Conservation (phyloP, 2,329 filamentous ascomycete species). For the Ceratocystis ficicola region DNA sequence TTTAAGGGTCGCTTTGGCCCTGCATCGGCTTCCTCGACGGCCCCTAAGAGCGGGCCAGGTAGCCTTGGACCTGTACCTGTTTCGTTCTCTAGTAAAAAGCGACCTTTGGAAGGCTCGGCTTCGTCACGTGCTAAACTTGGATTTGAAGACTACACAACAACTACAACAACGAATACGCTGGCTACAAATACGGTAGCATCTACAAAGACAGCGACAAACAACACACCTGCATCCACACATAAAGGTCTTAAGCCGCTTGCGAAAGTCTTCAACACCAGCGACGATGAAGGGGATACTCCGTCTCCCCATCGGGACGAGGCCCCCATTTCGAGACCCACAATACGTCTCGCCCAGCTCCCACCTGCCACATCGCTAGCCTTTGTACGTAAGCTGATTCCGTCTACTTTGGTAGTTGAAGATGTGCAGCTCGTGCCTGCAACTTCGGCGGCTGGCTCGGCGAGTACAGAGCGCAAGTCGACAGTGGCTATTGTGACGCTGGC, state of each 20-base stretch:
- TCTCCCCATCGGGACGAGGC: conserved; percentile 37
- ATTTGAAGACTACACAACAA: conserved; percentile 30
- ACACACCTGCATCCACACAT: not conserved
- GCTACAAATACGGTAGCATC: not conserved
- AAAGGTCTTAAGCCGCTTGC: conserved; percentile 33
- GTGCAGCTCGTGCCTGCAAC: conserved; percentile 56
- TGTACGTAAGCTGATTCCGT: conserved; percentile 47
- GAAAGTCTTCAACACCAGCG: conserved; percentile 60
- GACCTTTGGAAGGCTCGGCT: conserved; percentile 33
- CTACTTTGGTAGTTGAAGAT: conserved; percentile 54
- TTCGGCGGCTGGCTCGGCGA: conserved; percentile 28
- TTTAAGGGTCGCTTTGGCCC: conserved; percentile 55
- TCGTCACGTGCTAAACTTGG: conserved; percentile 28
- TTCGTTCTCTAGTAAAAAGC: conserved; percentile 36
- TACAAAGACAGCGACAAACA: not conserved
- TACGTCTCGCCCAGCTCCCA: conserved; percentile 49
- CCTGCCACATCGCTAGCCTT: conserved; percentile 47
- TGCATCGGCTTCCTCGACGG: conserved; percentile 28
- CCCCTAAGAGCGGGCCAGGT: conserved; percentile 48
- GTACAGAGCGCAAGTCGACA: conserved; percentile 56
- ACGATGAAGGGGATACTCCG: conserved; percentile 40
- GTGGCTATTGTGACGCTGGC: conserved; percentile 71
- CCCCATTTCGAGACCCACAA: conserved; percentile 50
- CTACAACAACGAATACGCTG: not conserved
- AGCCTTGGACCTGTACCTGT: conserved; percentile 44